Percentiles rank a stretch among this genome's conserved stretches.
These are phyloP conservation scores for Agarophyton chilense DNA, from an alignment of 23 red algal species.

Conservation along the genomic window DNA sequence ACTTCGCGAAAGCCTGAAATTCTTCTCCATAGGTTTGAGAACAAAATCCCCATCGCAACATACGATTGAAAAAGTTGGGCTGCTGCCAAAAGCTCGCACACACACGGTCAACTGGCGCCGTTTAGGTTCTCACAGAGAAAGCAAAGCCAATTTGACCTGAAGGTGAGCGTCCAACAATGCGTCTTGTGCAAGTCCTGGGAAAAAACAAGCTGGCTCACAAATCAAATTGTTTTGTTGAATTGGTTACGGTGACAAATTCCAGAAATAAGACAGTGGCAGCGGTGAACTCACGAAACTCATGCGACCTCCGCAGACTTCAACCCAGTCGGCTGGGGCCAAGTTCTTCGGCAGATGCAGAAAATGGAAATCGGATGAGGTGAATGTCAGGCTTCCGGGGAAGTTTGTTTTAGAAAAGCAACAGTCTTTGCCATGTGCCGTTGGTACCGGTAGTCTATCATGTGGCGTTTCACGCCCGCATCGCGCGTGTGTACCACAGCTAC, in stretches of 20 bases:
- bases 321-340: no score
- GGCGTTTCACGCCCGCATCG: no score
- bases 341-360: no score
- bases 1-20: slow-evolving; percentile 79
- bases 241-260: not conserved
- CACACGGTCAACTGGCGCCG: not conserved
- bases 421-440: no score
- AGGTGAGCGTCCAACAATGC: not conserved
- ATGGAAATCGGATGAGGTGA: no score
- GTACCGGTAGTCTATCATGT: not conserved
- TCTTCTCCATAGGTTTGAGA: slow-evolving; percentile 66
- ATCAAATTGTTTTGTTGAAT: not conserved
- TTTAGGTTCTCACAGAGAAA: not conserved
- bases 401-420: no score
- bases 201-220: not conserved
- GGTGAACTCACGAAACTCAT: no score
- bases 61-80: not conserved
- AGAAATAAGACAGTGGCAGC: no score
- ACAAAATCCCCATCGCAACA: slow-evolving; percentile 72
- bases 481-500: no score
- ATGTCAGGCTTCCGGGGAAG: no score
- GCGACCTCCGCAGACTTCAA: no score
- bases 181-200: no score
- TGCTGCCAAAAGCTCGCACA: not conserved
- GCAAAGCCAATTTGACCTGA: not conserved